Percentiles rank a stretch among this genome's conserved stretches.
These are phyloP conservation scores for Kodamaea sagamina DNA, from an alignment of 805 yeast species.

Conservation along the genomic window DNA sequence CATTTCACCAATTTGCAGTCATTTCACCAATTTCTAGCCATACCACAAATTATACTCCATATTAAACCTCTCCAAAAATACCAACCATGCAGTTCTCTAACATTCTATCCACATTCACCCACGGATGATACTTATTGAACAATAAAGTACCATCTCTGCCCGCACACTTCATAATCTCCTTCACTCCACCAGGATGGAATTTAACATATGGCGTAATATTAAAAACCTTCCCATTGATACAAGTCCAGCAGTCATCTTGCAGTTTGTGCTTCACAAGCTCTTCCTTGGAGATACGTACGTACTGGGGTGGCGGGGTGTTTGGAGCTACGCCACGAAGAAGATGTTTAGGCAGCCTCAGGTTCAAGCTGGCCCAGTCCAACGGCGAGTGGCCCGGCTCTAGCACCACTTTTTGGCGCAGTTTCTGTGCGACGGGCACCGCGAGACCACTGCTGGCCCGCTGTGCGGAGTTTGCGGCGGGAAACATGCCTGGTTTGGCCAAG, in stretches of 20 bases:
- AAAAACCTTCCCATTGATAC: conserved; percentile 76
- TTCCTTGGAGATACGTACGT: conserved; percentile 51
- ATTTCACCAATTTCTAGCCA: neutral
- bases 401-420: conserved; percentile 50
- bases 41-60: neutral
- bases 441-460: conserved; percentile 31
- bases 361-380: conserved; percentile 77
- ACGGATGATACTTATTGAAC: conserved; percentile 66
- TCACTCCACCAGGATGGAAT: conserved; percentile 93
- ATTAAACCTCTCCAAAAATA: conserved; percentile 22
- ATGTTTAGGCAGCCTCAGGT: conserved; percentile 42
- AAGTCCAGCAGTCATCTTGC: conserved; percentile 82
- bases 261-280: conserved; percentile 62
- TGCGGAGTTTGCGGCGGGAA: conserved; percentile 39
- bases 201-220: conserved; percentile 80
- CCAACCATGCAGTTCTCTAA: conserved; percentile 81
- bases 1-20: too few species aligned
- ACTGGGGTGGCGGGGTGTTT: conserved; percentile 53
- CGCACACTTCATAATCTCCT: conserved; percentile 73
- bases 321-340: conserved; percentile 56
- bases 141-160: conserved; percentile 80
- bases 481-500: conserved; percentile 14
- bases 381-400: conserved; percentile 83
- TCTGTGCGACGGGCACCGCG: conserved; percentile 17
- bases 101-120: conserved; percentile 86